Conservation (phyloP, 2,329 filamentous ascomycete genomes). For the Cercospora zeae-maydis region DNA sequence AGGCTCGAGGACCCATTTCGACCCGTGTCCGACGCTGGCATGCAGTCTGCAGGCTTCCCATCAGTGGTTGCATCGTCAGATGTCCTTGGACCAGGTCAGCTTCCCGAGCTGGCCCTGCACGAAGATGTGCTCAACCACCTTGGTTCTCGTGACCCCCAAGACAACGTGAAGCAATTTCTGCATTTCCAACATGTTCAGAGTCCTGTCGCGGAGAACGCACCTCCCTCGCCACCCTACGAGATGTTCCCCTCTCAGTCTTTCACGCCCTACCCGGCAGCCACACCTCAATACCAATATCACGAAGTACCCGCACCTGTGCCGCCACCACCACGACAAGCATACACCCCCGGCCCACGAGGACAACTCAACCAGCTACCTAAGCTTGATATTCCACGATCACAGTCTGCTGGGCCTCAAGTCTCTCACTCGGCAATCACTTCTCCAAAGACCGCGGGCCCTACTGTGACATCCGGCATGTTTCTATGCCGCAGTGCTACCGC, state of each 20-base stretch:
- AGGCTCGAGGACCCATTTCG: slow-evolving; percentile 43
- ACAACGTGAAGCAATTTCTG: slow-evolving; percentile 89
- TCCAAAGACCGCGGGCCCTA: slow-evolving; percentile 28
- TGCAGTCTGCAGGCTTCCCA: slow-evolving; percentile 41
- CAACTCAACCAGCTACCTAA: slow-evolving; percentile 55
- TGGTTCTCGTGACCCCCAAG: slow-evolving; percentile 74
- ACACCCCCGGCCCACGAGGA: slow-evolving; percentile 46
- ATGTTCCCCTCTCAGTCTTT: slow-evolving; percentile 28
- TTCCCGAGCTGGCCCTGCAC: slow-evolving; percentile 65
- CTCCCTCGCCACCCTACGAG: slow-evolving; percentile 58
- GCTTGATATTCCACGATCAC: slow-evolving; percentile 53
- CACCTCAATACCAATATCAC: slow-evolving; percentile 17
- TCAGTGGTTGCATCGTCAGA: slow-evolving; percentile 91
- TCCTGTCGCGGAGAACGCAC: slow-evolving; percentile 50
- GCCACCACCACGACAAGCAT: slow-evolving; percentile 32
- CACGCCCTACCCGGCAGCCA: slow-evolving; percentile 27
- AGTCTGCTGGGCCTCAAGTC: slow-evolving; percentile 38
- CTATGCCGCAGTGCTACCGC: slow-evolving; percentile 45
- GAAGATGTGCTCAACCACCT: slow-evolving; percentile 68
- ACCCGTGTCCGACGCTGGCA: slow-evolving; percentile 64
- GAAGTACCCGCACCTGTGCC: slow-evolving; percentile 35
- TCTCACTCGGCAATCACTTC: slow-evolving; percentile 18
- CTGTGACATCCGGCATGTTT: slow-evolving; percentile 33
- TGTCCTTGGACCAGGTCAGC: slow-evolving; percentile 67
- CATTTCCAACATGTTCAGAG: slow-evolving; percentile 71